phyloP scores from a whole-genome alignment of 345 rosid species.

The Jatropha curcas region DNA sequence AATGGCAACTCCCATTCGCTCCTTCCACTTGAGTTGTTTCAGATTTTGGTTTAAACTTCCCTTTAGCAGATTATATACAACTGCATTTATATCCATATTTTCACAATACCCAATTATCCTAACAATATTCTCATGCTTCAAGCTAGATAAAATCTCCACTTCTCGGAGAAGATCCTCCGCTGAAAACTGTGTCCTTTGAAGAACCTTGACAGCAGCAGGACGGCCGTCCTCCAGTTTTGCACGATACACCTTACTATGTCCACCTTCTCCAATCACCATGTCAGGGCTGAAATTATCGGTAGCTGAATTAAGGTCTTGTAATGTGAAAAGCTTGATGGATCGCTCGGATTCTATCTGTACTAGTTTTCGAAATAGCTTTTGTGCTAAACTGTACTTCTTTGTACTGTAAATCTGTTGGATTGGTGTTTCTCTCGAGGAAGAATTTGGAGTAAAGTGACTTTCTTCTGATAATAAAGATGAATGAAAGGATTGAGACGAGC shows the following conservation, averaged over 20 bases:
- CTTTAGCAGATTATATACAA: constrained; percentile 33
- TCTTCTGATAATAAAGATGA: constrained; percentile 6
- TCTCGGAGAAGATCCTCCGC: constrained; percentile 39
- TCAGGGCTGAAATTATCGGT: constrained; percentile 31
- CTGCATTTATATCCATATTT: constrained; percentile 31
- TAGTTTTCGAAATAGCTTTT: constrained; percentile 17
- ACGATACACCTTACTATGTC: constrained; percentile 31
- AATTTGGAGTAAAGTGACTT: constrained; percentile 14
- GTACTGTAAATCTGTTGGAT: neutral
- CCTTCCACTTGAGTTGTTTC: constrained; percentile 34
- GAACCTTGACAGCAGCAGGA: constrained; percentile 42
- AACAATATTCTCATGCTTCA: constrained; percentile 36
- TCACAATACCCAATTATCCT: constrained; percentile 36
- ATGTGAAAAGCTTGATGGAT: constrained; percentile 24
- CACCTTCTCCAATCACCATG: constrained; percentile 40
- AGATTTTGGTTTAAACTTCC: constrained; percentile 39
- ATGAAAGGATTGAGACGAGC: constrained; percentile 26
- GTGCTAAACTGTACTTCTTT: neutral
- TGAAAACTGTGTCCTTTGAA: constrained; percentile 23
- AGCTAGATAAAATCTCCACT: constrained; percentile 31
- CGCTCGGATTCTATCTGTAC: constrained; percentile 8
- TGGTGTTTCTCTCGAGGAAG: constrained; percentile 20
- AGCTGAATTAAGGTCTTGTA: constrained; percentile 25
- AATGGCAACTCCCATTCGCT: constrained; percentile 36
- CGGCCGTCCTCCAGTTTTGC: constrained; percentile 30